Percentiles rank a stretch among this genome's conserved stretches.
phyloP scores from a whole-genome alignment of 345 rosid genomes.

The Populus simonii region DNA sequence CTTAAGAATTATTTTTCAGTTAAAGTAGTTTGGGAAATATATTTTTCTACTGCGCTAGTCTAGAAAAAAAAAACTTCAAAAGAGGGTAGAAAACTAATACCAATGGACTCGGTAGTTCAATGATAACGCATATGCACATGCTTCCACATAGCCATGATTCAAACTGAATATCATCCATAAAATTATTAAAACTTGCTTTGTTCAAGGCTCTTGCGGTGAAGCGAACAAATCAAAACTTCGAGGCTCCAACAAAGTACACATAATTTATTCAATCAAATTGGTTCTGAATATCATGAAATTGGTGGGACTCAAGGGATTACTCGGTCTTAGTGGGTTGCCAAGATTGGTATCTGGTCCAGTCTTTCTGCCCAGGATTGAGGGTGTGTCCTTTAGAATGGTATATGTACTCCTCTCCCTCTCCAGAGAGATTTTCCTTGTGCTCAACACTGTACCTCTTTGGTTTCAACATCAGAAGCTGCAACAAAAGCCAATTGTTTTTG shows the following conservation, averaged over 20 bases:
- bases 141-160: too few relatives aligned
- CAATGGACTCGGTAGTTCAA: too few relatives aligned
- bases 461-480: constrained; percentile 84
- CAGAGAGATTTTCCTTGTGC: constrained; percentile 86
- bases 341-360: constrained; percentile 92
- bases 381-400: constrained; percentile 96
- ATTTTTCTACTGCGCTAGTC: too few relatives aligned
- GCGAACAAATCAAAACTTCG: not conserved
- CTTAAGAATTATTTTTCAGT: too few relatives aligned
- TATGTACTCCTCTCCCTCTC: constrained; percentile 75
- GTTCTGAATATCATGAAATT: not conserved
- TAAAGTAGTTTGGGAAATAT: too few relatives aligned
- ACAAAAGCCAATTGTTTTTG: not conserved
- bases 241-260: constrained; percentile 7
- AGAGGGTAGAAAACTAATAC: too few relatives aligned
- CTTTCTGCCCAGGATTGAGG: constrained; percentile 84
- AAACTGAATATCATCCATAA: too few relatives aligned
- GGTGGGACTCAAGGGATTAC: constrained; percentile 8
- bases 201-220: constrained; percentile 7
- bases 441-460: constrained; percentile 86
- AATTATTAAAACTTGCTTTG: too few relatives aligned
- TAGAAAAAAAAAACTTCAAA: too few relatives aligned
- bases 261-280: constrained; percentile 20
- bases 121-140: too few relatives aligned
- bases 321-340: constrained; percentile 75